A percentile compares a stretch with the other conserved stretches of the same genome.
Evolutionary conservation across 306 rosid genomes (phyloP).

Genomic region (Vigna nakashimae): DNA sequence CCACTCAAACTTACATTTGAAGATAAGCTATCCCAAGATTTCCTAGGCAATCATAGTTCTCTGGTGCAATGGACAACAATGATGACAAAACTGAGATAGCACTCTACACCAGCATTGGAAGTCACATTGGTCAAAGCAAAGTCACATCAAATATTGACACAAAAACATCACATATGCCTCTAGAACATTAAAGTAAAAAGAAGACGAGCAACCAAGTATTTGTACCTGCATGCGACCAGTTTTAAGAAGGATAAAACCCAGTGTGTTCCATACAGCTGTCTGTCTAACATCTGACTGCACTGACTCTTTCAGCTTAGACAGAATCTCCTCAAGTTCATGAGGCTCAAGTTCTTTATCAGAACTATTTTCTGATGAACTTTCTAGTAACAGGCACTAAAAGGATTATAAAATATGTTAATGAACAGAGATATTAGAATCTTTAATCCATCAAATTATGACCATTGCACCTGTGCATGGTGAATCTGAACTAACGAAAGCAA

Average conservation of each 20-base stretch:
- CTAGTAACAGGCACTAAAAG: conserved; percentile 83
- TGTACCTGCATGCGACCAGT: conserved; percentile 85
- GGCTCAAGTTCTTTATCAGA: conserved; percentile 86
- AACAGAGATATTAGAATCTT: conserved; percentile 38
- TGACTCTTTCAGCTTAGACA: conserved; percentile 77
- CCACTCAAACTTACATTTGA: conserved; percentile 63
- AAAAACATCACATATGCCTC: conserved; percentile 36
- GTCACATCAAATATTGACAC: conserved; percentile 29
- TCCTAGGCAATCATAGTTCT: conserved; percentile 88
- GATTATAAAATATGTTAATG: conserved; percentile 56
- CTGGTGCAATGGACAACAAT: conserved; percentile 73
- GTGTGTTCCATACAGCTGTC: conserved; percentile 93
- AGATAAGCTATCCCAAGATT: conserved; percentile 96
- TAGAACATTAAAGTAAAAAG: conserved; percentile 24
- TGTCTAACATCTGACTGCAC: conserved; percentile 82
- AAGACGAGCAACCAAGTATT: conserved; percentile 20
- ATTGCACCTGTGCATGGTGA: conserved; percentile 95
- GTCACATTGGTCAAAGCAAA: conserved; percentile 44
- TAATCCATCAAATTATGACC: conserved; percentile 41
- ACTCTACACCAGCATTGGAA: conserved; percentile 61
- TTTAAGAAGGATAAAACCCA: conserved; percentile 85
- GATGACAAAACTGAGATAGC: conserved; percentile 83
- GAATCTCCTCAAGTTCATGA: conserved; percentile 81
- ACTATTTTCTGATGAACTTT: conserved; percentile 72
- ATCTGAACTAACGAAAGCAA: conserved; percentile 85